Conservation (phyloP, 176 grass and related monocot genomes). For the Hordeum marinum region DNA sequence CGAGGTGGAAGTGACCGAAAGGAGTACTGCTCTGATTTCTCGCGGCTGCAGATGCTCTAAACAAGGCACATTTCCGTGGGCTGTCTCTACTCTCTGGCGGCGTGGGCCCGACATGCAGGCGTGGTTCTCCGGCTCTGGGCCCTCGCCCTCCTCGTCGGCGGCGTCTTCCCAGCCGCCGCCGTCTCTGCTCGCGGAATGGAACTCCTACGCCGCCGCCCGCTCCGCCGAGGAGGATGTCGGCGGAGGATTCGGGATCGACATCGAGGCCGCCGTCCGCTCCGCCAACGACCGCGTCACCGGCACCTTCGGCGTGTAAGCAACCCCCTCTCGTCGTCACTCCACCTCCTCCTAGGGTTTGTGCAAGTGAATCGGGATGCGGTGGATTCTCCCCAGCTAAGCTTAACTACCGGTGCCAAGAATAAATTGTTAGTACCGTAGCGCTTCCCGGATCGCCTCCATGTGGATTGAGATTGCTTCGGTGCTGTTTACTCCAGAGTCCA, state of each 20-base stretch:
- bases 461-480: neutral
- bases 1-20: no score
- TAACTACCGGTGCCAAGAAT: neutral
- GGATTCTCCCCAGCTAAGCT: neutral
- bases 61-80: neutral
- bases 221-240: constrained; percentile 55
- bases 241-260: constrained; percentile 64
- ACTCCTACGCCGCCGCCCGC: constrained; percentile 91
- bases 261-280: constrained; percentile 83
- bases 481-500: neutral
- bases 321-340: neutral
- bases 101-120: constrained; percentile 52
- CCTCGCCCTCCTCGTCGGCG: constrained; percentile 35
- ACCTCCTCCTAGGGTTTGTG: neutral
- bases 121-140: constrained; percentile 75
- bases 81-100: neutral
- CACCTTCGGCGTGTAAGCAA: constrained; percentile 70
- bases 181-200: constrained; percentile 91
- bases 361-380: neutral
- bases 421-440: neutral
- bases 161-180: constrained; percentile 37
- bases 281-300: constrained; percentile 84
- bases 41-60: neutral
- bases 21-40: no score
- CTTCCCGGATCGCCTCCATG: neutral